Evolutionary conservation across 768 basidiomycete species (phyloP).

Genomic region (Pleurotus tuber-regium): DNA sequence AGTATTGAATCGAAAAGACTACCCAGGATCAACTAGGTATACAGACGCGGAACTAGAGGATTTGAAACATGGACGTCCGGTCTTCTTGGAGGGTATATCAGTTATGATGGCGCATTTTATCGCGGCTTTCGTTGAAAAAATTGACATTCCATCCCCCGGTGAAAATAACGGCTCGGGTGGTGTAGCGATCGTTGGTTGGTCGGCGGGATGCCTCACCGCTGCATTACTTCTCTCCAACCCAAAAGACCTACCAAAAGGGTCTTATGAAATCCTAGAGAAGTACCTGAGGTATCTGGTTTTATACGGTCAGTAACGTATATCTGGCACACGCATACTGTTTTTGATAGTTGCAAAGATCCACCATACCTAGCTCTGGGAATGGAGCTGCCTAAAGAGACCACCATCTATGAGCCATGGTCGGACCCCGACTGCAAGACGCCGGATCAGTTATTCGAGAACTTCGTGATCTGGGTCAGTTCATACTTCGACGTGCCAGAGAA

Average conservation of each 20-base stretch:
- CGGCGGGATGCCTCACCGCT: slow-evolving; percentile 14
- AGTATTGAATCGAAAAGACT: slow-evolving; percentile 11
- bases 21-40: slow-evolving; percentile 19
- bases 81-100: slow-evolving; percentile 15
- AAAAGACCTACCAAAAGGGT: neutral
- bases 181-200: slow-evolving; percentile 20
- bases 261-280: slow-evolving; percentile 4
- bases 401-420: slow-evolving; percentile 19
- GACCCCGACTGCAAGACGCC: slow-evolving; percentile 20
- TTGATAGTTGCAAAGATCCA: too few species aligned
- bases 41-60: slow-evolving; percentile 24
- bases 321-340: too few species aligned
- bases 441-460: slow-evolving; percentile 9
- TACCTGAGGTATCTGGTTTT: slow-evolving; percentile 16
- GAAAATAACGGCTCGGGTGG: slow-evolving; percentile 15
- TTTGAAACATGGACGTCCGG: neutral
- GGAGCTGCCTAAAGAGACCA: slow-evolving; percentile 17
- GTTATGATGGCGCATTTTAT: slow-evolving; percentile 19
- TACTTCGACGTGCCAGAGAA: slow-evolving; percentile 20
- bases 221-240: slow-evolving; percentile 10
- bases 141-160: slow-evolving; percentile 14
- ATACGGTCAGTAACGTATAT: too few species aligned
- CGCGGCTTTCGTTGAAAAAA: slow-evolving; percentile 13
- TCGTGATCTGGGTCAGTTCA: slow-evolving; percentile 12
- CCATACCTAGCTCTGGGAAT: slow-evolving; percentile 27